Percentiles rank a stretch among this genome's conserved stretches.
phyloP scores from a whole-genome alignment of 2,329 filamentous ascomycete species.

The Capronia americana region DNA sequence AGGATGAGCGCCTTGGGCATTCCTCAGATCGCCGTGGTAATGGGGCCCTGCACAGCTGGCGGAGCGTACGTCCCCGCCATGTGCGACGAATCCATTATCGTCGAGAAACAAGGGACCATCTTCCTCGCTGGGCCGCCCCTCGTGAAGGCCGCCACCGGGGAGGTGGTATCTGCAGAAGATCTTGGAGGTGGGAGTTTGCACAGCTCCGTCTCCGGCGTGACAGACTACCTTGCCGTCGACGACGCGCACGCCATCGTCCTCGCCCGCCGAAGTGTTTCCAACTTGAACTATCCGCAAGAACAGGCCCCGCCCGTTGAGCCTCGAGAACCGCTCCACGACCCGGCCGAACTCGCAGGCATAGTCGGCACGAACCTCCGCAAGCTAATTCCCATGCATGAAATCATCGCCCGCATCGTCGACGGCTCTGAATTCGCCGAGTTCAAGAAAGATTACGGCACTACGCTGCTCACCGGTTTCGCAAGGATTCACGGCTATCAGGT shows the following conservation, averaged over 20 bases:
- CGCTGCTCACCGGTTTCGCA: constrained; percentile 90
- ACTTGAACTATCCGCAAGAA: constrained; percentile 82
- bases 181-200: constrained; percentile 90
- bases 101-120: constrained; percentile 93
- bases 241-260: constrained; percentile 90
- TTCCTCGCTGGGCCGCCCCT: constrained; percentile 94
- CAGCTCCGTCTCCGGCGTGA: constrained; percentile 87
- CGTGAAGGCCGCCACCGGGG: constrained; percentile 94
- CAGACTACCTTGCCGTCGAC: constrained; percentile 92
- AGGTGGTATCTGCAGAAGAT: constrained; percentile 88
- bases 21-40: constrained; percentile 91
- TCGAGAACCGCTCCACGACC: constrained; percentile 79
- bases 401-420: constrained; percentile 92
- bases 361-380: constrained; percentile 87
- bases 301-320: constrained; percentile 52
- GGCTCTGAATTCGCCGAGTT: constrained; percentile 91
- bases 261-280: constrained; percentile 80
- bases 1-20: constrained; percentile 88
- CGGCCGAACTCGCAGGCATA: constrained; percentile 82
- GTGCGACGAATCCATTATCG: constrained; percentile 97
- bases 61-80: constrained; percentile 96
- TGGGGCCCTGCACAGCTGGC: constrained; percentile 95
- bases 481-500: constrained; percentile 88
- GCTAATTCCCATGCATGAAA: constrained; percentile 83
- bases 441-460: constrained; percentile 87